Evolutionary conservation across 108 stramenopile genomes (phyloP).

Genomic region (Nannochloropsis salina): DNA sequence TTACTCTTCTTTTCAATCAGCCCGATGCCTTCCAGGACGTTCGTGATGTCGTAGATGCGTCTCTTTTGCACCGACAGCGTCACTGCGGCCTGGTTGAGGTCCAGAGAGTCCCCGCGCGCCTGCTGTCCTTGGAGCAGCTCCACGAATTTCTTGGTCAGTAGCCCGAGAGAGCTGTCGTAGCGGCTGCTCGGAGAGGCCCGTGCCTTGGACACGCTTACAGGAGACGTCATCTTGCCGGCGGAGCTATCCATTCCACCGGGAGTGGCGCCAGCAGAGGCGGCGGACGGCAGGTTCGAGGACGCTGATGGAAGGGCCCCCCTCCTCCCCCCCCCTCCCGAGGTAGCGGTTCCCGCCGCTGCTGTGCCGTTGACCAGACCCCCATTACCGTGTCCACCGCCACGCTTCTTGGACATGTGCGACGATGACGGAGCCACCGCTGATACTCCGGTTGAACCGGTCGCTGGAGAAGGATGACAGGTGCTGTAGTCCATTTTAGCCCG

Average conservation of each 20-base stretch:
- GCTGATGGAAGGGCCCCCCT: neutral
- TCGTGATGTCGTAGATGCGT: constrained; percentile 89
- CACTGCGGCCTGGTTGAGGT: constrained; percentile 76
- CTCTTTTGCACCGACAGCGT: constrained; percentile 79
- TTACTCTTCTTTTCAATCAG: constrained; percentile 75
- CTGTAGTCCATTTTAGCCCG: constrained; percentile 5
- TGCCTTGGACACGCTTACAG: neutral
- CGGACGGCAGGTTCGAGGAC: neutral
- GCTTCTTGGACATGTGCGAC: neutral
- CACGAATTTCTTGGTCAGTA: constrained; percentile 83
- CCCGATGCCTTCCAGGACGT: constrained; percentile 86
- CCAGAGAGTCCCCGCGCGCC: constrained; percentile 61
- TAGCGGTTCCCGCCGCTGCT: neutral
- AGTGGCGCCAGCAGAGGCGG: neutral
- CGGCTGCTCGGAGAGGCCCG: constrained; percentile 36
- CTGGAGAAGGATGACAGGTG: neutral
- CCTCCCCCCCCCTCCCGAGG: neutral
- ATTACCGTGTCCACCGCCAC: neutral
- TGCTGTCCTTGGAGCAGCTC: constrained; percentile 59
- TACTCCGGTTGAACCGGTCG: neutral
- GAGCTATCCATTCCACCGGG: neutral
- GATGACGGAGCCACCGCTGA: neutral
- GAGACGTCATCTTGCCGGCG: neutral
- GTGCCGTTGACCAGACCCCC: neutral
- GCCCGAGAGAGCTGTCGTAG: constrained; percentile 76